phyloP scores from a whole-genome alignment of 1,284 basidiomycete species.

The Apiotrichum brassicae region DNA sequence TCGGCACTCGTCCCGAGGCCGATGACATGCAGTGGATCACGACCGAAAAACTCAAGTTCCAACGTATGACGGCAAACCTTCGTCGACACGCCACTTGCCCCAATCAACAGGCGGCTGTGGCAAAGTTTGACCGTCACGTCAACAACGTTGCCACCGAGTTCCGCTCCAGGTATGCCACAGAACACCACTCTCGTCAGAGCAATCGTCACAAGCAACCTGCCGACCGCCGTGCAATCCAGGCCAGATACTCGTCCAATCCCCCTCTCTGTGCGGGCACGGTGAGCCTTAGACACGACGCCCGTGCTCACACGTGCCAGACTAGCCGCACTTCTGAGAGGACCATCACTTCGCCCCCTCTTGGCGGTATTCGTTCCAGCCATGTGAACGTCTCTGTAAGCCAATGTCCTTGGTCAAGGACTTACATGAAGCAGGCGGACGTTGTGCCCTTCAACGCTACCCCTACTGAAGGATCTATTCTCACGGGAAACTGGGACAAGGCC shows the following conservation, averaged over 20 bases:
- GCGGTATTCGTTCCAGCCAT: not conserved
- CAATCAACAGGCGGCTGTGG: not conserved
- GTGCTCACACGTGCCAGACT: constrained; percentile 1
- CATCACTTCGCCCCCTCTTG: not conserved
- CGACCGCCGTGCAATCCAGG: not conserved
- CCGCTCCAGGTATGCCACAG: not conserved
- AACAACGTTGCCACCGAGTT: constrained; percentile 1
- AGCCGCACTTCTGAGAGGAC: not conserved
- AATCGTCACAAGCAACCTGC: not conserved
- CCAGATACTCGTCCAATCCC: not conserved
- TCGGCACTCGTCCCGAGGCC: not conserved
- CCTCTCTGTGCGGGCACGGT: not conserved
- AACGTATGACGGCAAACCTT: not conserved
- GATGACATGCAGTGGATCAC: constrained; percentile 2
- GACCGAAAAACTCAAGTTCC: not conserved
- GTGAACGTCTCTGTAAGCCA: not conserved
- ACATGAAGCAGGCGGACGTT: not conserved
- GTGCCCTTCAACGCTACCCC: not conserved
- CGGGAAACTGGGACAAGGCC: not conserved
- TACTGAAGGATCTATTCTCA: not conserved
- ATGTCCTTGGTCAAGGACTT: not conserved
- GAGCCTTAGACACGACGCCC: not conserved
- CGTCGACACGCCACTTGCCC: not conserved
- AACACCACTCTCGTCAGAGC: not conserved
- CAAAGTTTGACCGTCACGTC: constrained; percentile 2